These are phyloP conservation scores for Scalesia atractyloides DNA, from an alignment of 129 eudicot genomes.

Conservation along the genomic window DNA sequence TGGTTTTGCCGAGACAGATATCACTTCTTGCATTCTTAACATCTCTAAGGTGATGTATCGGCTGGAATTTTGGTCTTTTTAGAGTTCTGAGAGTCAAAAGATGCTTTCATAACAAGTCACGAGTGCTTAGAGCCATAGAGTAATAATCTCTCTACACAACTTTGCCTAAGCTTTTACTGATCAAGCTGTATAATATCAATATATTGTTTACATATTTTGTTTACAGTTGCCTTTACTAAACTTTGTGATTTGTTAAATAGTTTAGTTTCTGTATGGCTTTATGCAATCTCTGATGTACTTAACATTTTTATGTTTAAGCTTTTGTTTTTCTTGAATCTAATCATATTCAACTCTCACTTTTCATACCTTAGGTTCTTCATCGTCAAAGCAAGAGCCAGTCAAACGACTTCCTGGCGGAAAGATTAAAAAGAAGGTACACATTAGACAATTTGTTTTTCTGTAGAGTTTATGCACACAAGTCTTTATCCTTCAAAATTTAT, in stretches of 20 bases:
- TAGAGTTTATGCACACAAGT: background rate
- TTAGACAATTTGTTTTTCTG: background rate
- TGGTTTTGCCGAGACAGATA: too few species aligned
- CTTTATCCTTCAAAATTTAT: background rate
- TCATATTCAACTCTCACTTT: background rate
- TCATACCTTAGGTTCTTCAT: constrained; percentile 9
- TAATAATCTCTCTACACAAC: too few species aligned
- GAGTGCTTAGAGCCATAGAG: too few species aligned
- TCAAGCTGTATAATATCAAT: constrained; percentile 1
- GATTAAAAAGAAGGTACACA: constrained; percentile 82
- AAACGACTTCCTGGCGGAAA: constrained; percentile 98
- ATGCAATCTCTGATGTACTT: constrained; percentile 9
- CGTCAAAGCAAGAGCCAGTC: constrained; percentile 66
- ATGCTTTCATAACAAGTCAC: too few species aligned
- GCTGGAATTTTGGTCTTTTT: background rate
- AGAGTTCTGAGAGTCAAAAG: background rate
- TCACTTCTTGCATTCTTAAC: background rate
- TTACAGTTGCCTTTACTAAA: background rate
- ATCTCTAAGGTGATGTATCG: background rate
- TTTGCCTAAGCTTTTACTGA: background rate
- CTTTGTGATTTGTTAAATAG: background rate
- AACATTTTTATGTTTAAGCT: background rate
- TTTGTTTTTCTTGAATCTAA: constrained; percentile 6
- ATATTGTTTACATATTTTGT: background rate
- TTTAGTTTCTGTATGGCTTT: constrained; percentile 1